Evolutionary conservation across 2,329 filamentous ascomycete genomes (phyloP).

Genomic region (Cercospora janseana): DNA sequence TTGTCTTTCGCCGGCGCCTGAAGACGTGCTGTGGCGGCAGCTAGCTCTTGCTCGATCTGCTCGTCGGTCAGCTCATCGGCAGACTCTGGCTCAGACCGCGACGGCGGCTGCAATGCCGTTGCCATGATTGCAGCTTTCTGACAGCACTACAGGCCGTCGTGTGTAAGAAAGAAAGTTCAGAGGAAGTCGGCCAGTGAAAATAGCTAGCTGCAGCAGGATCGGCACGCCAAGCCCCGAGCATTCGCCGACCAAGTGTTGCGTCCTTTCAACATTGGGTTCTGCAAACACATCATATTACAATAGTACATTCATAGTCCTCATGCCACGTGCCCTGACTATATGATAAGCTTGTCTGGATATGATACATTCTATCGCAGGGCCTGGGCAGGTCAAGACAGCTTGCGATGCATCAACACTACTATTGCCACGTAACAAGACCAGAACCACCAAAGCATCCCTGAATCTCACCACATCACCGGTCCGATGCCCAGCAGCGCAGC

Average conservation of each 20-base stretch:
- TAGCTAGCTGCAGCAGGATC: constrained; percentile 1
- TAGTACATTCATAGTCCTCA: too few species aligned
- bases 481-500: too few species aligned
- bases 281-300: too few species aligned
- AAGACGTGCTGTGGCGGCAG: constrained; percentile 61
- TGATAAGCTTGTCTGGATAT: too few species aligned
- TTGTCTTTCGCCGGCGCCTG: constrained; percentile 41
- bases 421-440: too few species aligned
- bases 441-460: too few species aligned
- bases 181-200: constrained; percentile 1
- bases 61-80: constrained; percentile 56
- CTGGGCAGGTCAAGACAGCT: too few species aligned
- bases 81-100: background rate
- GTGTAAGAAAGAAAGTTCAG: constrained; percentile 6
- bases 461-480: too few species aligned
- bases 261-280: too few species aligned
- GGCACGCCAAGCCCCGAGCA: constrained; percentile 1
- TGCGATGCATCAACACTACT: too few species aligned
- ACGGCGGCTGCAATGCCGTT: constrained; percentile 3
- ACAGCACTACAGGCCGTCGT: constrained; percentile 4
- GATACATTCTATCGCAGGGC: too few species aligned
- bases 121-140: constrained; percentile 6
- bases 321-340: too few species aligned
- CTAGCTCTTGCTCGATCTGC: constrained; percentile 62
- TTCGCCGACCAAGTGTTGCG: background rate